Percentiles rank a stretch among this genome's conserved stretches.
These are phyloP conservation scores for Endoconidiophora laricicola DNA, from an alignment of 2,329 filamentous ascomycete species.

Conservation along the genomic window DNA sequence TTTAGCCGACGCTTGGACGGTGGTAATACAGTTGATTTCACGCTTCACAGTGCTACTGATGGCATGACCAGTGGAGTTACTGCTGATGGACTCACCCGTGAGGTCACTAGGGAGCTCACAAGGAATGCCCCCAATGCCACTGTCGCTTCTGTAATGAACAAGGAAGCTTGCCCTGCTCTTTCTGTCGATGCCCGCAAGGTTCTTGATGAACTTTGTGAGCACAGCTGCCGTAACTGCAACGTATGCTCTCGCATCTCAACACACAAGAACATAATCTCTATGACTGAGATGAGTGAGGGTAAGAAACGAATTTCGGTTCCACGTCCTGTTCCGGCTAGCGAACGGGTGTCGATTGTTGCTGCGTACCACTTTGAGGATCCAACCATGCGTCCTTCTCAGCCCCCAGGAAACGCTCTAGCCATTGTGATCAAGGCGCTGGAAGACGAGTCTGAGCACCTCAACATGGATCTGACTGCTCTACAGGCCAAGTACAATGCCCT, in stretches of 20 bases:
- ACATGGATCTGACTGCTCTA: conserved; percentile 47
- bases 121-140: neutral
- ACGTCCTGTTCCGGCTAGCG: conserved; percentile 49
- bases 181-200: conserved; percentile 36
- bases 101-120: conserved; percentile 4
- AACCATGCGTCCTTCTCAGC: conserved; percentile 49
- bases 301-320: conserved; percentile 46
- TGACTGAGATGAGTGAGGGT: conserved; percentile 23
- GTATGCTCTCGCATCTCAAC: conserved; percentile 38
- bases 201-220: conserved; percentile 35
- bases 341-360: conserved; percentile 25
- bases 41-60: conserved; percentile 4
- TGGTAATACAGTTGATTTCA: conserved; percentile 8
- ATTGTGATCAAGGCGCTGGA: conserved; percentile 69
- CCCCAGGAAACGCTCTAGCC: conserved; percentile 56
- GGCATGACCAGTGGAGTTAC: neutral
- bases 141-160: conserved; percentile 3
- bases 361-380: conserved; percentile 25
- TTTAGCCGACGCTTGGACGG: conserved; percentile 13
- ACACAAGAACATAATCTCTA: conserved; percentile 23
- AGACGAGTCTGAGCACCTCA: conserved; percentile 64
- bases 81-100: conserved; percentile 2
- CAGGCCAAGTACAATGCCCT: conserved; percentile 47
- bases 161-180: conserved; percentile 26
- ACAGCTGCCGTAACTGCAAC: conserved; percentile 39